Evolutionary conservation across 805 yeast genomes (phyloP).

Genomic region (Ogataea saltuana): DNA sequence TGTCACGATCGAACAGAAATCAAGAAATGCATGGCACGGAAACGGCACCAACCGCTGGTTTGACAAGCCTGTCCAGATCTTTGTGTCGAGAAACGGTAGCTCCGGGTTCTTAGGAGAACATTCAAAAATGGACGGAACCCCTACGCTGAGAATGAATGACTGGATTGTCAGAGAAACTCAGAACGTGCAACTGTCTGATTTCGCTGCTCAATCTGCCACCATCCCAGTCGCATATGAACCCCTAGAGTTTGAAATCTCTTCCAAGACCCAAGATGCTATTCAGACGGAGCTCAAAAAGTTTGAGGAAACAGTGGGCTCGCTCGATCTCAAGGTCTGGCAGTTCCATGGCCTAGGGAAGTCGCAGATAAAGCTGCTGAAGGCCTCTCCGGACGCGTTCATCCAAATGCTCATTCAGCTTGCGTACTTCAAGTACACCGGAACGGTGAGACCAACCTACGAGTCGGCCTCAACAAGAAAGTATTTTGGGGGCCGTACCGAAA

Average conservation of each 20-base stretch:
- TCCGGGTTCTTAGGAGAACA: conserved; percentile 97
- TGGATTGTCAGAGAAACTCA: conserved; percentile 61
- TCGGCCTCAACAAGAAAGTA: conserved; percentile 92
- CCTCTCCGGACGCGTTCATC: conserved; percentile 90
- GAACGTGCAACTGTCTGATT: conserved; percentile 29
- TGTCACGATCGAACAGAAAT: conserved; percentile 76
- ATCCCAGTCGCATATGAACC: conserved; percentile 20
- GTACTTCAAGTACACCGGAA: conserved; percentile 78
- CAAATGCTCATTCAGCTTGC: conserved; percentile 93
- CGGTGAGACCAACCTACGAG: conserved; percentile 87
- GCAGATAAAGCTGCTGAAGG: conserved; percentile 78
- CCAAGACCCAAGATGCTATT: conserved; percentile 52
- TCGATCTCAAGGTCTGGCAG: conserved; percentile 77
- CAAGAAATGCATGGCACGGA: conserved; percentile 93
- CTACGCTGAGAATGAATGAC: conserved; percentile 86
- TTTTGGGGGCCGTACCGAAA: conserved; percentile 91
- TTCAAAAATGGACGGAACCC: conserved; percentile 97
- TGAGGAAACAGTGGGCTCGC: conserved; percentile 51
- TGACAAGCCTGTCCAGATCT: conserved; percentile 88
- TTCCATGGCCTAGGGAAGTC: conserved; percentile 85
- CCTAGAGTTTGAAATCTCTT: conserved; percentile 60
- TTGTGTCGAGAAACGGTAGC: conserved; percentile 76
- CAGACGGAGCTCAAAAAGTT: conserved; percentile 57
- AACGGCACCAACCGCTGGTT: conserved; percentile 86
- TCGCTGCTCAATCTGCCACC: conserved; percentile 13